Conservation (phyloP, 345 rosid genomes). For the Dipteronia dyeriana region DNA sequence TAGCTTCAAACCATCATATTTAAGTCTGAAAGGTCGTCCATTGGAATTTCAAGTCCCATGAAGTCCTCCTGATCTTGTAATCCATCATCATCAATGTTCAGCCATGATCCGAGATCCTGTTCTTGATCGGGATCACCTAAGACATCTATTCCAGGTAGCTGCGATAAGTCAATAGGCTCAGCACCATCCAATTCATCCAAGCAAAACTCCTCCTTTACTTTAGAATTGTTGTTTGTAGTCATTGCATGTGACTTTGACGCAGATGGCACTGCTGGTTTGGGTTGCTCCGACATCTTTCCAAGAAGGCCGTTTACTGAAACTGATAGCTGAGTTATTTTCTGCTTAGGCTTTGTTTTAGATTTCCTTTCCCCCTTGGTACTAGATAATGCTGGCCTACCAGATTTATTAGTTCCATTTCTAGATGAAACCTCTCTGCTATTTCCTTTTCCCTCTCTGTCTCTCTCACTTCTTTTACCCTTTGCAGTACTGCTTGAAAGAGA, state of each 20-base stretch:
- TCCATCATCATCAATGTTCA: slow-evolving; percentile 90
- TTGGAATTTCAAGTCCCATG: slow-evolving; percentile 96
- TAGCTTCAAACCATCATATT: slow-evolving; percentile 91
- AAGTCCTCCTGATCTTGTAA: slow-evolving; percentile 87
- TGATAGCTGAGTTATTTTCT: slow-evolving; percentile 76
- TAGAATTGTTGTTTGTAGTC: slow-evolving; percentile 46
- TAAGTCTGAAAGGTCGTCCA: slow-evolving; percentile 97
- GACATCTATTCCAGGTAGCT: slow-evolving; percentile 65
- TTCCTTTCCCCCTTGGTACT: slow-evolving; percentile 86
- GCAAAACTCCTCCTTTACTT: slow-evolving; percentile 52
- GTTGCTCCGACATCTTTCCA: slow-evolving; percentile 60
- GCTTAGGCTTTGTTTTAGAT: slow-evolving; percentile 87
- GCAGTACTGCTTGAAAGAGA: slow-evolving; percentile 71
- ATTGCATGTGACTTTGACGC: slow-evolving; percentile 50
- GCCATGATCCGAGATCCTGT: slow-evolving; percentile 89
- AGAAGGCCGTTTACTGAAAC: slow-evolving; percentile 74
- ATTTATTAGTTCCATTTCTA: slow-evolving; percentile 71
- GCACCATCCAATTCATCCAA: slow-evolving; percentile 68
- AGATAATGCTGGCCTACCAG: slow-evolving; percentile 70
- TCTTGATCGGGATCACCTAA: slow-evolving; percentile 66
- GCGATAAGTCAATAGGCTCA: slow-evolving; percentile 72
- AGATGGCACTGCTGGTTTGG: slow-evolving; percentile 48
- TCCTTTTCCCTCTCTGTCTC: slow-evolving; percentile 95
- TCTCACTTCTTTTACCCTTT: slow-evolving; percentile 95
- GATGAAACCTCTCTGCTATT: slow-evolving; percentile 64